Conservation (phyloP, 148 eudicot genomes). For the Amaranthus hypochondriacus region DNA sequence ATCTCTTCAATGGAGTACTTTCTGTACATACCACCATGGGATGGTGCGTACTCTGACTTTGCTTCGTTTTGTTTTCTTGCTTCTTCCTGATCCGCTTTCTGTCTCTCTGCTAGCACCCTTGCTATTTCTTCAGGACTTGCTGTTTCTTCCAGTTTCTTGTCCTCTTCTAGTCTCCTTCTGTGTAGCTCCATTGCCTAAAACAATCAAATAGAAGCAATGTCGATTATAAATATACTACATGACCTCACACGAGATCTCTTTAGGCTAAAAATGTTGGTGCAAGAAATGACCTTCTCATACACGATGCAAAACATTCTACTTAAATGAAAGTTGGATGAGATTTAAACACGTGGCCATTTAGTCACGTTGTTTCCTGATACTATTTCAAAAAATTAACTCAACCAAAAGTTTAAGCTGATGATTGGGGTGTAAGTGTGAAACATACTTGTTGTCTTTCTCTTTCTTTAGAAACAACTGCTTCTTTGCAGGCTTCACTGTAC, state of each 20-base stretch:
- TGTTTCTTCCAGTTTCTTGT: constrained; percentile 30
- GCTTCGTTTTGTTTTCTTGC: constrained; percentile 18
- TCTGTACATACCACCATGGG: constrained; percentile 34
- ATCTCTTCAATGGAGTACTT: constrained; percentile 50
- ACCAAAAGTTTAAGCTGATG: too few species aligned
- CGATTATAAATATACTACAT: not conserved
- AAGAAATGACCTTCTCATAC: too few species aligned
- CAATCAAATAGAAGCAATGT: not conserved
- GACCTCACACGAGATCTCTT: not conserved
- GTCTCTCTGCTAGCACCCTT: constrained; percentile 32
- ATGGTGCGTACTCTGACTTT: constrained; percentile 16
- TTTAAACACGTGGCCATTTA: too few species aligned
- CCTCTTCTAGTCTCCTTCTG: constrained; percentile 47
- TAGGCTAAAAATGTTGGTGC: too few species aligned
- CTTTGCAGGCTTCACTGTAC: constrained; percentile 89
- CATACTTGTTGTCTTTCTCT: constrained; percentile 42
- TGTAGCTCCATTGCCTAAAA: constrained; percentile 56
- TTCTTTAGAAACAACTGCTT: constrained; percentile 74
- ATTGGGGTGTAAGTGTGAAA: not conserved
- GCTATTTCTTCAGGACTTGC: constrained; percentile 38
- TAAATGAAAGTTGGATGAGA: too few species aligned
- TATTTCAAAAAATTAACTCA: too few species aligned
- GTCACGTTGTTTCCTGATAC: too few species aligned
- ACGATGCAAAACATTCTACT: too few species aligned
- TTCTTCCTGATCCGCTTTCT: constrained; percentile 28